Base-by-base conservation (phyloP, 2,329 filamentous ascomycete genomes). In the Colletotrichum caudatum region DNA sequence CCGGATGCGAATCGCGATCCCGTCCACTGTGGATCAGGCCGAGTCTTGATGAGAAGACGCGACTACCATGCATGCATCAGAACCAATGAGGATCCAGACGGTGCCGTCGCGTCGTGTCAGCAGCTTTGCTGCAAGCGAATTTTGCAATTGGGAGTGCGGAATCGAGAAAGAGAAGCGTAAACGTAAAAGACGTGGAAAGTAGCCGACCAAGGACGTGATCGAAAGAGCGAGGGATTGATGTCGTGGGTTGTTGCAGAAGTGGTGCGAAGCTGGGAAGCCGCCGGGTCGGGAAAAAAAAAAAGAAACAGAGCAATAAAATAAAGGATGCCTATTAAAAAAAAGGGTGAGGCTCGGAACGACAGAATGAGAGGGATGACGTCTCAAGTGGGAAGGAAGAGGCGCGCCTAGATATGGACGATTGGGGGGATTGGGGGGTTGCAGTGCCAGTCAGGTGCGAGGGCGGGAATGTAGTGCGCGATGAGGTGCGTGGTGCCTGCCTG, bases 11-110 rank as follows among this genome's bases (percentile, higher is more conserved):
- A 72, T 69, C 69, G 66, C 60, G 69, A 72, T 64, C 65, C 65
- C 57, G 65, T 72, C 69, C 69, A 72, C 65, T 72, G 66, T 60
- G 69, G 69, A 72, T 72, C 66, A 72, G 58, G 65, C 60, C 66
- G 65, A 69, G 69, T 72, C 65, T 64, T 72, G 39, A 46, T 69
- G 35, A 56, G 51, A 60, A 65, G 59, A 64, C 48, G 66, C 65
- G 46, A 69, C 65, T 69, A 64, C 46, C 69, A 69, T 72, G 65
- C 69, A 72, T 64, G 46, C 65, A 64, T 71, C 64, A 54, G 23
- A 48, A 56, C 48, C 39, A 64, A 54, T 5, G 3, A 69, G 23
- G 60, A 64, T 59, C 16, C 33, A 69, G 35, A 23, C 60, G 54
- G 20, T n/a, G 33, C 35, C 60, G 59, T 46, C 29, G 37, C 53